These are phyloP conservation scores for Pisolithus marmoratus DNA, from an alignment of 768 basidiomycete species.

Conservation along the genomic window DNA sequence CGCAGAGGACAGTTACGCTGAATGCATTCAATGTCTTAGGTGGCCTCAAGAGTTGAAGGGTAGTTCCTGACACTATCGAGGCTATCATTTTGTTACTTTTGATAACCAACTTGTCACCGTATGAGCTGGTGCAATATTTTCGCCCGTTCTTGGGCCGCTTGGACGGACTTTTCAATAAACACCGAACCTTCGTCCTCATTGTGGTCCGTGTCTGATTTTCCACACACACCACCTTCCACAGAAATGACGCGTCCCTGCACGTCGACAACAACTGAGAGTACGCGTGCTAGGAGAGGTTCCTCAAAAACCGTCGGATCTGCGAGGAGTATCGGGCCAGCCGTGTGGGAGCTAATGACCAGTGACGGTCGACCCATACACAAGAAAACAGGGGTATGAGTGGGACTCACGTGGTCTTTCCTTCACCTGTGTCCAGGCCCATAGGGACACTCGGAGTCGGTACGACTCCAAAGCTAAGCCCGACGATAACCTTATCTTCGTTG, in stretches of 20 bases:
- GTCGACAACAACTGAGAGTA: constrained; percentile 58
- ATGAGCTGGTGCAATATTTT: constrained; percentile 16
- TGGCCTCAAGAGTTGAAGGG: no score
- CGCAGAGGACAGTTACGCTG: no score
- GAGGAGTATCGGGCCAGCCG: constrained; percentile 45
- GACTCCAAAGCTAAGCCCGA: constrained; percentile 9
- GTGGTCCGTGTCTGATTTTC: constrained; percentile 7
- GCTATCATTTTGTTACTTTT: neutral
- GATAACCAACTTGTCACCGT: constrained; percentile 8
- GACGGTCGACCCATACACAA: constrained; percentile 1
- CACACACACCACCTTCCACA: constrained; percentile 18
- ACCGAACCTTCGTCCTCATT: constrained; percentile 2
- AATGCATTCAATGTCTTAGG: no score
- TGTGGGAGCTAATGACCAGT: constrained; percentile 3
- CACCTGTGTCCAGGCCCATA: neutral
- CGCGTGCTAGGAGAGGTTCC: constrained; percentile 75
- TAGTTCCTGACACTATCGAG: no score
- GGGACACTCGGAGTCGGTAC: neutral
- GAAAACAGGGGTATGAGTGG: neutral
- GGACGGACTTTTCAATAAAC: constrained; percentile 13
- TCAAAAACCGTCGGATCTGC: constrained; percentile 90
- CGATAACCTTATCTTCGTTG: constrained; percentile 1
- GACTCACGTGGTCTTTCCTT: neutral
- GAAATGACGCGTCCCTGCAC: constrained; percentile 20
- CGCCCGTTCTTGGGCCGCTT: constrained; percentile 18